These are phyloP conservation scores for Talaromyces sp. DNA, from an alignment of 2,329 filamentous ascomycete genomes.

Conservation along the genomic window DNA sequence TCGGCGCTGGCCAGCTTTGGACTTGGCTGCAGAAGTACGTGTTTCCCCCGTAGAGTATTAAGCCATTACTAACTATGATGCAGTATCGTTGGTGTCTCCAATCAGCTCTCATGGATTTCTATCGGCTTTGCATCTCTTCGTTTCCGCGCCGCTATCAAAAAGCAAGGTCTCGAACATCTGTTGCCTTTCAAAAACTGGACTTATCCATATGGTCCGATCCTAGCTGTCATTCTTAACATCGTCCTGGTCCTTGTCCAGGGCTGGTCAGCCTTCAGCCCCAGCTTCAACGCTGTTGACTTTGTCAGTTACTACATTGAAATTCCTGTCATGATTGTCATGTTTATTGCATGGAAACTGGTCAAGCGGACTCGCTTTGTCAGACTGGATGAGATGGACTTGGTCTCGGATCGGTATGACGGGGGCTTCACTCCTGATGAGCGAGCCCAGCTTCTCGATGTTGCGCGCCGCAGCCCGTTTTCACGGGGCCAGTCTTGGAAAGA, in stretches of 20 bases:
- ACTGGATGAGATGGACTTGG: slow-evolving; percentile 47
- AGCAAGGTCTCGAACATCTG: slow-evolving; percentile 56
- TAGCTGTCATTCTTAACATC: slow-evolving; percentile 53
- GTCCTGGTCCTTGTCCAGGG: slow-evolving; percentile 61
- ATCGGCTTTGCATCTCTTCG: slow-evolving; percentile 62
- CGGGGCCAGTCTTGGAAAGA: slow-evolving; percentile 15
- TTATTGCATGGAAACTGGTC: slow-evolving; percentile 52
- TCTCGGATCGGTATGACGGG: slow-evolving; percentile 38
- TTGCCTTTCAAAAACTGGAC: slow-evolving; percentile 64
- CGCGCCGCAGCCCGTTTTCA: slow-evolving; percentile 11
- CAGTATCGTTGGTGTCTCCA: slow-evolving; percentile 61
- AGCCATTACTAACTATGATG: background rate
- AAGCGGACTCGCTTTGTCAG: slow-evolving; percentile 43
- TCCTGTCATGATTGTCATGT: slow-evolving; percentile 54
- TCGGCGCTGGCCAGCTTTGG: slow-evolving; percentile 62
- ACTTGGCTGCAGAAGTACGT: slow-evolving; percentile 60
- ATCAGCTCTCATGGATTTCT: slow-evolving; percentile 60
- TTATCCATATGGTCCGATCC: slow-evolving; percentile 57
- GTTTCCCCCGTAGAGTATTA: background rate
- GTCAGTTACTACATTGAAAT: slow-evolving; percentile 62
- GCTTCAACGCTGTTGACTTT: slow-evolving; percentile 55
- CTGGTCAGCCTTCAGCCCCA: slow-evolving; percentile 55
- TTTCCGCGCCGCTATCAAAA: slow-evolving; percentile 54
- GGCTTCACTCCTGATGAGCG: slow-evolving; percentile 9
- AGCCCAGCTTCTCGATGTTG: background rate